Conservation (phyloP, 495 filamentous ascomycete genomes). For the Penicillium diatomitis region DNA sequence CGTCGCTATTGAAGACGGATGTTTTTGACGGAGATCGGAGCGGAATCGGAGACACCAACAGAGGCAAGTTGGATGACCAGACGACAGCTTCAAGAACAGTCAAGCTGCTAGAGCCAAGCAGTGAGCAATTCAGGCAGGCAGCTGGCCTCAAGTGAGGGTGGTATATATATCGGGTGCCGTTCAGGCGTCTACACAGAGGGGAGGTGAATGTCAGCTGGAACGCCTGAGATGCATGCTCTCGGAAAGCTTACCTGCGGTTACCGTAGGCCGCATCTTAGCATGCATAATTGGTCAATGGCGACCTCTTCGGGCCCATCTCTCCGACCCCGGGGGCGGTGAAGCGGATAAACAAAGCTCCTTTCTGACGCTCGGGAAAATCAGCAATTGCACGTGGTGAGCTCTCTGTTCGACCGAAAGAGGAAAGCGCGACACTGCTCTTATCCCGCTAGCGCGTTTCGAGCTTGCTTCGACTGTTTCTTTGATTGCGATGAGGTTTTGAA, state of each 20-base stretch:
- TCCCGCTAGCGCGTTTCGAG: not conserved
- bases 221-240: constrained; percentile 3
- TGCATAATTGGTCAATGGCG: constrained; percentile 12
- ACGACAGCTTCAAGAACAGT: no score
- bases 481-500: not conserved
- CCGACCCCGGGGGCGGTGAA: constrained; percentile 17
- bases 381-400: constrained; percentile 16
- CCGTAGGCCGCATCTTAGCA: constrained; percentile 8
- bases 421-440: constrained; percentile 1
- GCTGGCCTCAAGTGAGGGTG: no score
- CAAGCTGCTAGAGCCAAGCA: no score
- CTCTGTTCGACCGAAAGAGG: constrained; percentile 3
- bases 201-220: not conserved
- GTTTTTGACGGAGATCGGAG: constrained; percentile 9
- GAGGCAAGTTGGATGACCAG: not conserved
- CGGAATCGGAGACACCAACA: constrained; percentile 12
- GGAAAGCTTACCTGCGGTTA: constrained; percentile 22
- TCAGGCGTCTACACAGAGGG: not conserved
- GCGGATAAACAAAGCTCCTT: constrained; percentile 3
- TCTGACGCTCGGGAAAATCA: constrained; percentile 8
- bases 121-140: no score
- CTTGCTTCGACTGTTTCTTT: not conserved
- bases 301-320: not conserved
- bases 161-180: not conserved
- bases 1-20: not conserved